These are phyloP conservation scores for Podospora anserina DNA, from an alignment of 495 filamentous ascomycete species.

Conservation along the genomic window DNA sequence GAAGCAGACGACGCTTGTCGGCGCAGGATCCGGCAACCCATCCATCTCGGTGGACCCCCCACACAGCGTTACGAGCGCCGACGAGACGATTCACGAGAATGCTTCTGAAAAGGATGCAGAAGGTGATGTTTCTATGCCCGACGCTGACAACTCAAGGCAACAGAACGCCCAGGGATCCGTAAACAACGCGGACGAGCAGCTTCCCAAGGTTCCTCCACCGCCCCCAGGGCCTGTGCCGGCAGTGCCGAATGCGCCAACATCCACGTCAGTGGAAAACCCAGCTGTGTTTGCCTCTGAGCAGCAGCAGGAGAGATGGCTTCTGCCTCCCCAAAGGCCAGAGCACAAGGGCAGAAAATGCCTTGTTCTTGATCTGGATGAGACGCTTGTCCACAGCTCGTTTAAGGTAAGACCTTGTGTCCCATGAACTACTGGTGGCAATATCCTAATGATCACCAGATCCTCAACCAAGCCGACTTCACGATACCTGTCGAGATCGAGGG, in stretches of 20 bases:
- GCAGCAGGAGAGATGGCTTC: constrained; percentile 60
- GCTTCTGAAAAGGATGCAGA: constrained; percentile 44
- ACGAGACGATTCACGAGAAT: constrained; percentile 30
- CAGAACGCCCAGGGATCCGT: constrained; percentile 19
- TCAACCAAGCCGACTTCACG: constrained; percentile 97
- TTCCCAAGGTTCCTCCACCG: constrained; percentile 56
- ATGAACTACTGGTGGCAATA: neutral
- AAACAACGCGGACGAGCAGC: constrained; percentile 32
- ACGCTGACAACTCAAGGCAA: constrained; percentile 41
- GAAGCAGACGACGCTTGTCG: constrained; percentile 45
- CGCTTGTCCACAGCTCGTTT: constrained; percentile 98
- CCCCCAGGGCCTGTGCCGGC: constrained; percentile 50
- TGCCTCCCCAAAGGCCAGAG: constrained; percentile 73
- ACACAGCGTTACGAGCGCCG: constrained; percentile 22
- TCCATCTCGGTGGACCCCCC: constrained; percentile 47
- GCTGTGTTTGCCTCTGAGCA: constrained; percentile 39
- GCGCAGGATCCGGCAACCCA: constrained; percentile 36
- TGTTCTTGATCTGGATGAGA: constrained; percentile 95
- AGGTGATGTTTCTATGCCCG: constrained; percentile 62
- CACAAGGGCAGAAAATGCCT: constrained; percentile 87
- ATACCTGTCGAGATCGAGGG: constrained; percentile 99
- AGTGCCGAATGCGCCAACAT: constrained; percentile 28
- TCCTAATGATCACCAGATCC: constrained; percentile 58
- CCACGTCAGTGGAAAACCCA: constrained; percentile 27
- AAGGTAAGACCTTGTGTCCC: constrained; percentile 60